Base-by-base conservation (phyloP, 2,329 filamentous ascomycete genomes). In the Hymenoscyphus fraxineus region DNA sequence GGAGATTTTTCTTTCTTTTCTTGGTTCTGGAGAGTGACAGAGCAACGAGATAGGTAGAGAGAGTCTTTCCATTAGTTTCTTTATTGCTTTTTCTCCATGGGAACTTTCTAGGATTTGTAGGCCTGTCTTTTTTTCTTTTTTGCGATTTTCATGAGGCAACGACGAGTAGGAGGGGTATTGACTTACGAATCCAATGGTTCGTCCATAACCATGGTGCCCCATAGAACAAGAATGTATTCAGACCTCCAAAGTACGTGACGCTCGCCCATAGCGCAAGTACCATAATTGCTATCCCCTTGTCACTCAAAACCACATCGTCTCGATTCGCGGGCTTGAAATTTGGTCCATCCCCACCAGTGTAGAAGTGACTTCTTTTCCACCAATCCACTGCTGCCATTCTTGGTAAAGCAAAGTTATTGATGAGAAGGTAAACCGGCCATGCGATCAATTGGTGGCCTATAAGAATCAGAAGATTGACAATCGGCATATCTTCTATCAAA, bases 201-300 rank as follows among this genome's bases (percentile, higher is more conserved):
- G 88, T 82, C 87, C 87, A 89, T 64, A 88, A 72, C 73, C 88
- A 91, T 12, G 88, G 87, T 40, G 87, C 79, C n/a, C 80, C 77
- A 72, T 89, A 90, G n/a, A 88, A 77, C 57, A 86, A 76, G 59
- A 82, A 76, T n/a, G 87, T 79, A 55, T 82, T 87, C 71, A 80
- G 80, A 64, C 76, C 78, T 38, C 85, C 86, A 13, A 87, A 77
- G 47, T 78, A 75, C 68, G 79, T 78, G 9, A 80, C 77, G 32
- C 78, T 31, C 22, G 32, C 31, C 64, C 62, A 68, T n/a, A 71
- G 39, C 5, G 31, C 78, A 60, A 79, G 77, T 74, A 82, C 85
- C 44, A 88, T 77, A 9, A 77, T 77, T 9, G 76, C 78, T 39
- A 76, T 74, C 65, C 87, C 88, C 38, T 88, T 62, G 68, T 89